phyloP scores from a whole-genome alignment of 495 filamentous ascomycete species.

The Aspergillus kassunensis region DNA sequence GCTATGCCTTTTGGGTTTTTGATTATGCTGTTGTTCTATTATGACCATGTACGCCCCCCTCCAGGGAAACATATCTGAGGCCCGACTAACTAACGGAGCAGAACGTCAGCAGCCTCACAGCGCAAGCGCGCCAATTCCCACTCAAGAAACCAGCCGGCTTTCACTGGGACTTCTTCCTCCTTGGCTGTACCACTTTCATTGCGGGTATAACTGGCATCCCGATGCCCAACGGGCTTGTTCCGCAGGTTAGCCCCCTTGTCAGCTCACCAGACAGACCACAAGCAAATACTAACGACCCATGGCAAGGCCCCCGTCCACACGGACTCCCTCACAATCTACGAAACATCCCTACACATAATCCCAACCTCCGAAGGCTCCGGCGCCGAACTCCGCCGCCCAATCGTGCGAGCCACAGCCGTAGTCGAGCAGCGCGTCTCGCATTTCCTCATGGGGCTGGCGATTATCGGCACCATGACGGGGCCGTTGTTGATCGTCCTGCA shows the following conservation, averaged over 20 bases:
- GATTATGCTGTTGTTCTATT: slow-evolving; percentile 77
- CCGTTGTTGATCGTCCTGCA: slow-evolving; percentile 71
- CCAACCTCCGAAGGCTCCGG: slow-evolving; percentile 45
- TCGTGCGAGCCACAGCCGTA: slow-evolving; percentile 55
- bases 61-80: not conserved
- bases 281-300: too few relatives aligned
- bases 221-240: slow-evolving; percentile 82
- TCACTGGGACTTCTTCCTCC: slow-evolving; percentile 86
- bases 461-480: slow-evolving; percentile 77
- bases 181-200: slow-evolving; percentile 74
- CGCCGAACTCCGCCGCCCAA: slow-evolving; percentile 49
- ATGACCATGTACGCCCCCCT: slow-evolving; percentile 53
- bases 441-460: slow-evolving; percentile 70
- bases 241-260: slow-evolving; percentile 43
- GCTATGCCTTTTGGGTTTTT: slow-evolving; percentile 77
- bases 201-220: slow-evolving; percentile 75
- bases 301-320: slow-evolving; percentile 84
- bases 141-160: slow-evolving; percentile 81
- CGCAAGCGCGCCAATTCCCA: slow-evolving; percentile 81
- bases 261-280: too few relatives aligned
- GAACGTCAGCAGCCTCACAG: slow-evolving; percentile 67
- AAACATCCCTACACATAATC: slow-evolving; percentile 60
- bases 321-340: slow-evolving; percentile 28
- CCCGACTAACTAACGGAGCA: slow-evolving; percentile 6
- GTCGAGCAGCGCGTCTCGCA: slow-evolving; percentile 83